Percentiles rank a stretch among this genome's conserved stretches.
Evolutionary conservation across 805 yeast genomes (phyloP).

Genomic region (Naumovozyma baii): DNA sequence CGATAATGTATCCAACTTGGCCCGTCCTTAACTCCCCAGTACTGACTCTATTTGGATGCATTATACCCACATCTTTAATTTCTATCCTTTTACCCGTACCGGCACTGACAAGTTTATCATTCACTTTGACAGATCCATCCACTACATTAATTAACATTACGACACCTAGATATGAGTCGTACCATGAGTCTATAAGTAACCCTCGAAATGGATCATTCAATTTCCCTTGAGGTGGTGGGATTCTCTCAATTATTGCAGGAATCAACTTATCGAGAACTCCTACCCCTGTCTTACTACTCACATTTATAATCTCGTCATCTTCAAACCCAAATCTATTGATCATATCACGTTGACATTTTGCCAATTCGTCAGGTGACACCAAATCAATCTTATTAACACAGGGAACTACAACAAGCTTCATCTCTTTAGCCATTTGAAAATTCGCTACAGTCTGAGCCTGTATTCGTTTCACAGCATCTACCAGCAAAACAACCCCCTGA

Average conservation of each 20-base stretch:
- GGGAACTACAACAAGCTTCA: conserved; percentile 75
- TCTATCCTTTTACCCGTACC: conserved; percentile 73
- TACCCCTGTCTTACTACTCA: conserved; percentile 85
- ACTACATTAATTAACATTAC: conserved; percentile 74
- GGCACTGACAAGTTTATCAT: conserved; percentile 67
- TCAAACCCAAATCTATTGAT: conserved; percentile 53
- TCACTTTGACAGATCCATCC: conserved; percentile 70
- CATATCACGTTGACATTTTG: conserved; percentile 74
- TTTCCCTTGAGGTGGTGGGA: conserved; percentile 70
- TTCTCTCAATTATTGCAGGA: conserved; percentile 70
- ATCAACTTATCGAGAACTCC: conserved; percentile 61
- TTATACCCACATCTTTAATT: conserved; percentile 85
- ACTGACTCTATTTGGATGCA: conserved; percentile 80
- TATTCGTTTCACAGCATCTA: conserved; percentile 93
- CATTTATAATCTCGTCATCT: conserved; percentile 62
- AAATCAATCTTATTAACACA: conserved; percentile 87
- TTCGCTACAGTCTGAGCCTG: conserved; percentile 99
- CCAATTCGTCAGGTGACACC: conserved; percentile 64
- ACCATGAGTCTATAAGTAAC: conserved; percentile 90
- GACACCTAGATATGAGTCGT: conserved; percentile 86
- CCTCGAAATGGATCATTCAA: conserved; percentile 48
- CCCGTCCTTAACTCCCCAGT: conserved; percentile 67
- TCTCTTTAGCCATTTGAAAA: conserved; percentile 78
- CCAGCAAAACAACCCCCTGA: conserved; percentile 82
- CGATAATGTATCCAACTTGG: conserved; percentile 90